These are phyloP conservation scores for Termitomyces sp. DNA, from an alignment of 1,284 basidiomycete species.

Conservation along the genomic window DNA sequence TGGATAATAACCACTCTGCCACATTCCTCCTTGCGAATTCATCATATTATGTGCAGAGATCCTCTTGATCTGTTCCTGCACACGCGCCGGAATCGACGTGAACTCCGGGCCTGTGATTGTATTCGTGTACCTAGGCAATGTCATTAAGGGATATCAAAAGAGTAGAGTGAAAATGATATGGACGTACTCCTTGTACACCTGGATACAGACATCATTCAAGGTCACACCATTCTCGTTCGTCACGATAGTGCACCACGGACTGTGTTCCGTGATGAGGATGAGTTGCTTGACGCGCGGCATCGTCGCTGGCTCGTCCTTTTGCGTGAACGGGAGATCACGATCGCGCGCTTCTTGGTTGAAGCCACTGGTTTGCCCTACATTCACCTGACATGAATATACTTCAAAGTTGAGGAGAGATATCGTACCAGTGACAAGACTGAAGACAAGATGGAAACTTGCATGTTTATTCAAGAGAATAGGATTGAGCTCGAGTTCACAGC, in stretches of 20 bases:
- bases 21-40: constrained; percentile 11
- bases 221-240: constrained; percentile 70
- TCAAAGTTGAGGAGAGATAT: background rate
- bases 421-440: constrained; percentile 63
- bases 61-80: constrained; percentile 67
- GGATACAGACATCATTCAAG: constrained; percentile 60
- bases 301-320: constrained; percentile 74
- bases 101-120: constrained; percentile 64
- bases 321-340: constrained; percentile 56
- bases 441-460: constrained; percentile 55
- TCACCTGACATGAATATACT: background rate
- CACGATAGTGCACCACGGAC: constrained; percentile 77
- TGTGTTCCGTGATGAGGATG: constrained; percentile 65
- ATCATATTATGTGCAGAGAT: constrained; percentile 39
- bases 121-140: constrained; percentile 55
- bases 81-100: constrained; percentile 47
- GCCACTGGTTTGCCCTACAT: constrained; percentile 51
- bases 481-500: constrained; percentile 60
- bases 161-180: background rate
- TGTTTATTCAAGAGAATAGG: constrained; percentile 57
- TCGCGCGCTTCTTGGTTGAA: constrained; percentile 55
- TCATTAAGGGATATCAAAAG: background rate
- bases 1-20: constrained; percentile 43
- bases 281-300: constrained; percentile 71
- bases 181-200: constrained; percentile 68